Base-by-base conservation (phyloP, 2,329 filamentous ascomycete species). In the Fusarium nygamai region DNA sequence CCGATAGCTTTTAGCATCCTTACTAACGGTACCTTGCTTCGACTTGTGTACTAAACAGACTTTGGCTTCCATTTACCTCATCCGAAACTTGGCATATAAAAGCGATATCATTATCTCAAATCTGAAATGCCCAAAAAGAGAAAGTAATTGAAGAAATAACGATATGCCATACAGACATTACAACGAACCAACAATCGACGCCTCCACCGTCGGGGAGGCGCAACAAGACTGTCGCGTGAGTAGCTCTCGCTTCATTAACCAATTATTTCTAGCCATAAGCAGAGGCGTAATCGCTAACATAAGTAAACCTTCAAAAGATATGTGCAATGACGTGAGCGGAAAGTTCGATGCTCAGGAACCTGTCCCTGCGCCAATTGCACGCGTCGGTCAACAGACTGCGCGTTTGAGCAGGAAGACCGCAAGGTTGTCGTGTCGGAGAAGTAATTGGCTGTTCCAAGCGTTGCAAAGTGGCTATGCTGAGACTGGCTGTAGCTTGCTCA, bases 71-170 rank as follows among this genome's bases (percentile, higher is more conserved):
- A 8, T 29, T 3, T 13, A 8, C 44, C 8, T 10, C 6, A 4
- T 29, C 19, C 6, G 8, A 29, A 27, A 47, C 27, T 5, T 22
- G 19, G 14, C 19, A 47, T 29, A 16, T 16, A 10, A 16, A 16
- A 14, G 1, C 5, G 9, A 10, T 5, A 11, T 8, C 5, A 47
- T 29, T 14, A 29, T 4, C 3, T 29, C 2, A 29, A 9, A 16
- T 9, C 6, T 4, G 8, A 16, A 20, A 22, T 1, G 9, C 20
- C 6, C 8, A 2, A 29, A 0, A 5, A 29, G 4, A 22, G 19
- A 22, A 27, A 16, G 1, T 22, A 22, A 16, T 7, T 16, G 9
- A 29, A 22, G 3, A 8, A 17, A 22, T 11, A 47, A 22, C 44
- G 12, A 22, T 4, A 16, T 14, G 13, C 12, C 4, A 47, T 16